A percentile compares a stretch with the other conserved stretches of the same genome.
phyloP scores from a whole-genome alignment of 2,329 filamentous ascomycete genomes.

The Nemania sp. region DNA sequence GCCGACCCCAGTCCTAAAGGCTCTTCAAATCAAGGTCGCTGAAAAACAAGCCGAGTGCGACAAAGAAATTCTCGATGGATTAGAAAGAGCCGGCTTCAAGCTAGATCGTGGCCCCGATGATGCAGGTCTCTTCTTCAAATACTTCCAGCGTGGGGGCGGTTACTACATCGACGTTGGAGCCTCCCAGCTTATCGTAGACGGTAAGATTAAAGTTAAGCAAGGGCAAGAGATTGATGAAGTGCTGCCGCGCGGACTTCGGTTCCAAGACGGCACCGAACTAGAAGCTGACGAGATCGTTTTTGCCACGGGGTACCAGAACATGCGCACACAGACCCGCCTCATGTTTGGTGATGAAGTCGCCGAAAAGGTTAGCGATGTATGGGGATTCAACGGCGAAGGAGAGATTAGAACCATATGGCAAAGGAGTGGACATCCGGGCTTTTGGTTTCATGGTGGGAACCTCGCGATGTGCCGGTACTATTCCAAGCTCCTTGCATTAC shows the following conservation, averaged over 20 bases:
- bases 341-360: conserved; percentile 67
- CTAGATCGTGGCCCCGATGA: conserved; percentile 67
- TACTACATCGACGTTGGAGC: conserved; percentile 70
- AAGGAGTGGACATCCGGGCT: conserved; percentile 69
- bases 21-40: conserved; percentile 63
- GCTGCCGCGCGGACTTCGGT: conserved; percentile 52
- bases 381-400: conserved; percentile 69
- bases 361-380: conserved; percentile 63
- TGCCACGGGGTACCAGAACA: conserved; percentile 71
- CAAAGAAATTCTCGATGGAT: conserved; percentile 57
- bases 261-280: conserved; percentile 62
- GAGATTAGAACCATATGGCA: conserved; percentile 70
- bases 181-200: conserved; percentile 65
- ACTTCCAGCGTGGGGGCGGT: conserved; percentile 69
- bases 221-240: conserved; percentile 63
- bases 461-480: conserved; percentile 71
- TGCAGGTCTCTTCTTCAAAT: conserved; percentile 67
- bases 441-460: conserved; percentile 76
- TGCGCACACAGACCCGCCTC: conserved; percentile 69
- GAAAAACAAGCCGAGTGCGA: conserved; percentile 53
- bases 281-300: conserved; percentile 68
- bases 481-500: conserved; percentile 64
- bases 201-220: conserved; percentile 66
- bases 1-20: conserved; percentile 66
- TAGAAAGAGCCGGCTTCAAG: conserved; percentile 67